These are phyloP conservation scores for Candida tammaniensis DNA, from an alignment of 805 yeast genomes.

Conservation along the genomic window DNA sequence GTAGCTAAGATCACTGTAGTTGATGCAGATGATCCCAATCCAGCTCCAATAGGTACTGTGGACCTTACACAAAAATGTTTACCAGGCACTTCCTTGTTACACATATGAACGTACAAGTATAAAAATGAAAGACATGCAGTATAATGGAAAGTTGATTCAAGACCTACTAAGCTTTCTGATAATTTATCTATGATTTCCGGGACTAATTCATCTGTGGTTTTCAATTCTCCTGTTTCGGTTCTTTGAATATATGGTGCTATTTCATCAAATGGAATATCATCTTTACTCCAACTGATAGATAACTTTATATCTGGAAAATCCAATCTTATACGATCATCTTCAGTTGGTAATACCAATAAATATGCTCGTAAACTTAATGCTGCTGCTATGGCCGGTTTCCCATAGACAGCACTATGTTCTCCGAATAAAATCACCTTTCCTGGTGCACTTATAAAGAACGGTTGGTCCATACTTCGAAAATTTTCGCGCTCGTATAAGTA, in stretches of 20 bases:
- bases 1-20: slow-evolving; percentile 80
- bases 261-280: slow-evolving; percentile 60
- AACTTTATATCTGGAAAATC: slow-evolving; percentile 85
- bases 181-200: slow-evolving; percentile 56
- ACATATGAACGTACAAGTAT: slow-evolving; percentile 65
- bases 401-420: slow-evolving; percentile 93
- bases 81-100: slow-evolving; percentile 47
- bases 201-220: slow-evolving; percentile 51
- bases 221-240: slow-evolving; percentile 15
- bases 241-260: slow-evolving; percentile 17
- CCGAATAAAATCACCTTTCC: slow-evolving; percentile 96
- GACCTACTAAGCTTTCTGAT: slow-evolving; percentile 39
- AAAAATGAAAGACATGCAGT: slow-evolving; percentile 82
- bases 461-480: slow-evolving; percentile 2
- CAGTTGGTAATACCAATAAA: slow-evolving; percentile 55
- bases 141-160: slow-evolving; percentile 59
- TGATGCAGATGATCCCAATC: slow-evolving; percentile 92
- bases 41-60: slow-evolving; percentile 93
- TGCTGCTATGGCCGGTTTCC: slow-evolving; percentile 95
- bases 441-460: slow-evolving; percentile 83
- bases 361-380: slow-evolving; percentile 86
- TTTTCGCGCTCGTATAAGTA: background rate
- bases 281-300: slow-evolving; percentile 57
- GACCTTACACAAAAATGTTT: slow-evolving; percentile 68
- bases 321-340: slow-evolving; percentile 46